Conservation (phyloP, 1,139 yeast genomes). For the Pneumocystis oryctolagi region DNA sequence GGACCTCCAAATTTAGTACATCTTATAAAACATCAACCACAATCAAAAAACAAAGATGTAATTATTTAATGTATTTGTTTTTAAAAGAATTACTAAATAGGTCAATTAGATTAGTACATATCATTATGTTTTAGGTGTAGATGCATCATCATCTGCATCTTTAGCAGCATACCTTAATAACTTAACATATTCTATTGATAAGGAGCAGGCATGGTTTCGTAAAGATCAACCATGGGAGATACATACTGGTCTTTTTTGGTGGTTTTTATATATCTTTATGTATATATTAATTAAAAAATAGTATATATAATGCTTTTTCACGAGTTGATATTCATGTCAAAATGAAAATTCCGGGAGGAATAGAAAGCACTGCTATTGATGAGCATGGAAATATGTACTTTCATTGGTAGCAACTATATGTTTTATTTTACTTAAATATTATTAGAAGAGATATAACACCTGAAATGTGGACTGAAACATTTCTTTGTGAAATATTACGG, state of each 20-base stretch:
- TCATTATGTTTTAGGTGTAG: constrained; percentile 56
- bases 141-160: constrained; percentile 43
- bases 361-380: constrained; percentile 56
- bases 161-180: constrained; percentile 65
- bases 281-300: background rate
- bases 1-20: constrained; percentile 92
- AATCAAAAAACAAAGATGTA: constrained; percentile 32
- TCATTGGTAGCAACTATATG: constrained; percentile 18
- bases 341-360: constrained; percentile 61
- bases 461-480: constrained; percentile 62
- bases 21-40: constrained; percentile 33
- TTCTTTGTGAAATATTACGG: constrained; percentile 59
- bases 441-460: constrained; percentile 22
- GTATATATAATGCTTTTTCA: constrained; percentile 51
- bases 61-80: constrained; percentile 34
- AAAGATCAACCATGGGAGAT: constrained; percentile 65
- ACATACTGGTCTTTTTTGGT: constrained; percentile 51
- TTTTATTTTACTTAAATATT: background rate
- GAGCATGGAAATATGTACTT: constrained; percentile 34
- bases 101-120: constrained; percentile 34
- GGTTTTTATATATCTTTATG: background rate
- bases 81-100: constrained; percentile 12
- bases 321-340: constrained; percentile 56
- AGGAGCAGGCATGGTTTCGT: constrained; percentile 57
- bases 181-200: constrained; percentile 45